phyloP scores from a whole-genome alignment of 306 rosid genomes.

The Malus fusca region DNA sequence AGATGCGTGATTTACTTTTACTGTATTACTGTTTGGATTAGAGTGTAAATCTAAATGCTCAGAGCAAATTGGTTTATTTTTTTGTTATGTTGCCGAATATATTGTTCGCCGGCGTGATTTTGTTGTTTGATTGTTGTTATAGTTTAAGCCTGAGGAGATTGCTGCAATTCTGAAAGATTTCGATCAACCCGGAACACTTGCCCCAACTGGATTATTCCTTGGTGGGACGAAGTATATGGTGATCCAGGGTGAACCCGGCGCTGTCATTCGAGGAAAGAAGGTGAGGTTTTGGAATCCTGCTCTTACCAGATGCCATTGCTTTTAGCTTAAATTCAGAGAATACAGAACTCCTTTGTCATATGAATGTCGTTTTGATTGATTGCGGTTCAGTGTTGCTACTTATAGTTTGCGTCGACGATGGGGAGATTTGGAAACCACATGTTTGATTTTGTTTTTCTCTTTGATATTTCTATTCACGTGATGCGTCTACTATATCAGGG shows the following conservation, averaged over 20 bases:
- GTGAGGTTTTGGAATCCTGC: constrained; percentile 9
- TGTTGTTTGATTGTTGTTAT: constrained; percentile 1
- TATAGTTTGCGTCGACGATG: neutral
- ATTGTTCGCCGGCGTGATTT: neutral
- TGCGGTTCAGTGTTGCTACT: neutral
- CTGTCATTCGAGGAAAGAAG: constrained; percentile 78
- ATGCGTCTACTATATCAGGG: constrained; percentile 34
- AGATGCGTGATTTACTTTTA: neutral
- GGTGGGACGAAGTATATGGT: constrained; percentile 80
- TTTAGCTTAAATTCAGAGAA: no score
- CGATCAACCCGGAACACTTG: constrained; percentile 57
- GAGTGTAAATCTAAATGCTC: neutral
- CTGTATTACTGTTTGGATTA: neutral
- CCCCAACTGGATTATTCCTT: constrained; percentile 56
- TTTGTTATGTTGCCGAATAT: neutral
- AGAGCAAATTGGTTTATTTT: neutral
- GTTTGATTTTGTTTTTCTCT: neutral
- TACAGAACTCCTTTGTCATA: neutral
- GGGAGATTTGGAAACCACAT: neutral
- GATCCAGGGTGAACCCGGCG: constrained; percentile 65
- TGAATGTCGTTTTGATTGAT: neutral
- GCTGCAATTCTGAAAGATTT: constrained; percentile 44
- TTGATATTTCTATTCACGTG: neutral
- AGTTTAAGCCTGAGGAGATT: constrained; percentile 64
- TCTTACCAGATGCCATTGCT: neutral